These are phyloP conservation scores for Skeletonema costatum DNA, from an alignment of 108 stramenopile genomes.

Conservation along the genomic window DNA sequence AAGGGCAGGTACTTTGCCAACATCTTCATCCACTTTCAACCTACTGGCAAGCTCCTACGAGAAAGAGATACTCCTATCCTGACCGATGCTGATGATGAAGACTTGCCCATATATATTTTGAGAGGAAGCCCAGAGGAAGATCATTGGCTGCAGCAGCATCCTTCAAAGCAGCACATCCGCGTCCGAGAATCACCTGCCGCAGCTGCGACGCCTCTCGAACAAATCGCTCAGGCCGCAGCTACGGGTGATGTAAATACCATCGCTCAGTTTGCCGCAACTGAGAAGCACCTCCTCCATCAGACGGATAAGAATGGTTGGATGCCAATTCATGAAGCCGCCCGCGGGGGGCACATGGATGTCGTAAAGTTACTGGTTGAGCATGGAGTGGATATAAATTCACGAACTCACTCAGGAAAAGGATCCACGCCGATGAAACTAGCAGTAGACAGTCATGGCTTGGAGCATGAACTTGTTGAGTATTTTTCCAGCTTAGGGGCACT, in stretches of 20 bases:
- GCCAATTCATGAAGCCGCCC: slow-evolving; percentile 43
- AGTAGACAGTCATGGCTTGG: slow-evolving; percentile 31
- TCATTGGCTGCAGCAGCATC: slow-evolving; percentile 41
- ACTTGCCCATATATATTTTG: slow-evolving; percentile 47
- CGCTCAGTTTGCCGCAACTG: slow-evolving; percentile 13
- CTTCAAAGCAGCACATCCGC: background rate
- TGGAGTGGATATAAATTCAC: slow-evolving; percentile 34
- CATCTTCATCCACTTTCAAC: slow-evolving; percentile 63
- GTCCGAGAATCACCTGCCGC: slow-evolving; percentile 26
- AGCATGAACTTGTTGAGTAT: slow-evolving; percentile 4
- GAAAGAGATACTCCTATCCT: slow-evolving; percentile 35
- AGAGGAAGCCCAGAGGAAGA: slow-evolving; percentile 39
- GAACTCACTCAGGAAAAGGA: slow-evolving; percentile 36
- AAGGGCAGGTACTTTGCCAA: slow-evolving; percentile 87
- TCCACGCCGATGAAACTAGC: slow-evolving; percentile 34
- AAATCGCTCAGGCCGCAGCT: slow-evolving; percentile 36
- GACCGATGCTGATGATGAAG: slow-evolving; percentile 31
- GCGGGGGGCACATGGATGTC: slow-evolving; percentile 25
- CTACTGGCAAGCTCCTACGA: slow-evolving; percentile 37
- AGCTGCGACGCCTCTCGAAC: slow-evolving; percentile 32
- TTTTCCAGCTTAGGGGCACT: background rate
- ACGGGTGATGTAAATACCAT: slow-evolving; percentile 39
- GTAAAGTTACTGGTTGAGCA: slow-evolving; percentile 33
- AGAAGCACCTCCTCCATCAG: slow-evolving; percentile 37
- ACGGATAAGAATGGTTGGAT: slow-evolving; percentile 47